Percentiles rank a stretch among this genome's conserved stretches.
These are phyloP conservation scores for Trichoderma arundinaceum DNA, from an alignment of 2,329 filamentous ascomycete genomes.

Conservation along the genomic window DNA sequence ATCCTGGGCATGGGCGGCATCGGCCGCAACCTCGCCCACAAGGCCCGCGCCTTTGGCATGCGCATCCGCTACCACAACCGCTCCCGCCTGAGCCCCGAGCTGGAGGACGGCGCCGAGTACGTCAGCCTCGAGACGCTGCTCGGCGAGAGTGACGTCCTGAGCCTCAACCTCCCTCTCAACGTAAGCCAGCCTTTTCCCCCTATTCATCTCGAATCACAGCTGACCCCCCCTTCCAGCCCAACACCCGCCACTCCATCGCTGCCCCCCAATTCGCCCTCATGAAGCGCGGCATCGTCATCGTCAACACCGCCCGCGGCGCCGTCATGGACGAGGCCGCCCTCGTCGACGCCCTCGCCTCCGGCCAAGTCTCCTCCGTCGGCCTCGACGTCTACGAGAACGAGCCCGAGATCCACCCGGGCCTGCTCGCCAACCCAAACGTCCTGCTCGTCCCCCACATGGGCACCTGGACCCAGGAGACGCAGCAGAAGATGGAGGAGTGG, in stretches of 20 bases:
- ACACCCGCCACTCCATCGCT: constrained; percentile 78
- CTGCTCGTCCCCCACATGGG: constrained; percentile 86
- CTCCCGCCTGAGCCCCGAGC: constrained; percentile 60
- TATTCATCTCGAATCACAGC: not conserved
- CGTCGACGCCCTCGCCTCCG: constrained; percentile 71
- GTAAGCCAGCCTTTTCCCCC: constrained; percentile 56
- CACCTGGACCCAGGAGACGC: constrained; percentile 74
- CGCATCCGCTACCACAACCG: constrained; percentile 77
- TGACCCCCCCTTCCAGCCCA: constrained; percentile 44
- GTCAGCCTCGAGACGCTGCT: constrained; percentile 77
- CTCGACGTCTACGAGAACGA: constrained; percentile 86
- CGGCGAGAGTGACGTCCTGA: constrained; percentile 73
- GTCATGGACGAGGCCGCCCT: constrained; percentile 83
- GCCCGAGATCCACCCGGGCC: constrained; percentile 73
- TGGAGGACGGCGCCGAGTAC: constrained; percentile 66
- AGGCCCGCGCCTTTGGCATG: constrained; percentile 79
- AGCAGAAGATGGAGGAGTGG: constrained; percentile 75
- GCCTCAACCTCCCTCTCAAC: constrained; percentile 80
- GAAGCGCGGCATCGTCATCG: constrained; percentile 77
- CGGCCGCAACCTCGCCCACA: constrained; percentile 75
- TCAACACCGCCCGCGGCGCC: constrained; percentile 84
- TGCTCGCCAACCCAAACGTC: constrained; percentile 72
- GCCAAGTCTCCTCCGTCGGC: constrained; percentile 72
- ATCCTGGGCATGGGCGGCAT: constrained; percentile 89
- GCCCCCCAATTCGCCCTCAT: constrained; percentile 73